Evolutionary conservation across 1,284 basidiomycete genomes (phyloP), one percentile per base, ranked within the genome.

Genomic region (Fomitiporia mediterranea): DNA sequence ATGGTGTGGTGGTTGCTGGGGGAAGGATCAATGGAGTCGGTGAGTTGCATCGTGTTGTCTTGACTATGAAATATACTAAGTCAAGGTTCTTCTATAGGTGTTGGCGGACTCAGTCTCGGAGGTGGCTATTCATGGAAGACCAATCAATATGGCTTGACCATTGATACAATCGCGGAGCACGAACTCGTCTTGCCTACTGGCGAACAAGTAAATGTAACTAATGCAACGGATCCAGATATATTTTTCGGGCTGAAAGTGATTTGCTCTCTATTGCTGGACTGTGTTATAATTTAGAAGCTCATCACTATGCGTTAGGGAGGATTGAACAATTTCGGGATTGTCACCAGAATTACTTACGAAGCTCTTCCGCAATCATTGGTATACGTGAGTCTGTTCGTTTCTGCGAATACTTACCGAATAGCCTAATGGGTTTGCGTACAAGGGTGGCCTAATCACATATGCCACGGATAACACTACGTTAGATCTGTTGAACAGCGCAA

Each of bases 1-100:
- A 53, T 35, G 61, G 60, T 28, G 47, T 62, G 9, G 65, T 54
- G 43, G 62, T 66, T 13, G 53, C 58, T 21, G 65, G 65, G 4
- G 65, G 64, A 7, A 51, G 65, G 21, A 63, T 61, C 11, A 43
- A 53, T 19, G 59, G 63, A 8, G 50, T 57, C 8, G 55, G 49
- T 30, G 48, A 34, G 19, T 34, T 55, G 21, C 49, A 47, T 13
- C n/a, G n/a, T n/a, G n/a, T 30, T 55, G 15, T 47, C 35, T 25
- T 13, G 44, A 7, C 55, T 27, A 1, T 44, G 40, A 35, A 34
- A n/a, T n/a, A n/a, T n/a, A n/a, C n/a, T n/a, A n/a, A n/a, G n/a
- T n/a, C n/a, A n/a, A n/a, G n/a, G n/a, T n/a, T n/a, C n/a, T n/a
- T n/a, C n/a, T n/a, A n/a, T n/a, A 53, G 52, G 52, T 43, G 43